phyloP scores from a whole-genome alignment of 2,329 filamentous ascomycete species.

The Ceratocystis smalleyi region DNA sequence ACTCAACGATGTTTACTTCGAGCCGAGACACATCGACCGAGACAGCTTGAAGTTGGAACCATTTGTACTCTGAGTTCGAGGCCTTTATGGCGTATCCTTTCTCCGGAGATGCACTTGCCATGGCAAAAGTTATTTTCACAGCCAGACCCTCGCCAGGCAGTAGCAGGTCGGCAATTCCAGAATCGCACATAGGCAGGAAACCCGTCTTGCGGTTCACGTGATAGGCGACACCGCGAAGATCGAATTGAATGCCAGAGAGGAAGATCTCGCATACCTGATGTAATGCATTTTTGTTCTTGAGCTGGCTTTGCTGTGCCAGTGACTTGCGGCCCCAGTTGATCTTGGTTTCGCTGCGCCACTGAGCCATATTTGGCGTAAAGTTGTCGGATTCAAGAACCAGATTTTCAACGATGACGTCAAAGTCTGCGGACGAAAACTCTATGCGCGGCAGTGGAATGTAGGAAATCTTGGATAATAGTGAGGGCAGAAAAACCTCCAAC shows the following conservation, averaged over 20 bases:
- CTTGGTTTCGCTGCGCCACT: slow-evolving; percentile 84
- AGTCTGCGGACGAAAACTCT: slow-evolving; percentile 69
- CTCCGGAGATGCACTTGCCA: slow-evolving; percentile 53
- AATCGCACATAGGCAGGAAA: slow-evolving; percentile 76
- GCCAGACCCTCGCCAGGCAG: slow-evolving; percentile 76
- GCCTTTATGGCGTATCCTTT: slow-evolving; percentile 31
- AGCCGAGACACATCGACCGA: slow-evolving; percentile 68
- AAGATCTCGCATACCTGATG: slow-evolving; percentile 35
- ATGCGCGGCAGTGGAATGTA: slow-evolving; percentile 91
- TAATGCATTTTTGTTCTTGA: slow-evolving; percentile 50
- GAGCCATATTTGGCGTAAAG: slow-evolving; percentile 80
- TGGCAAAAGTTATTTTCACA: slow-evolving; percentile 32
- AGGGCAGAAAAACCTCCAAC: slow-evolving; percentile 70
- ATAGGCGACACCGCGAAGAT: slow-evolving; percentile 79
- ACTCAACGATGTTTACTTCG: slow-evolving; percentile 82
- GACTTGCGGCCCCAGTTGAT: slow-evolving; percentile 90
- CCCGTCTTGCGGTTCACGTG: slow-evolving; percentile 91
- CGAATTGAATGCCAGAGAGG: slow-evolving; percentile 81
- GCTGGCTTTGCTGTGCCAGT: slow-evolving; percentile 63
- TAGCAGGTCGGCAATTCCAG: slow-evolving; percentile 74
- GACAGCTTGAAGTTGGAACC: slow-evolving; percentile 91
- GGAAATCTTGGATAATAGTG: slow-evolving; percentile 64
- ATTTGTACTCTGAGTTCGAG: slow-evolving; percentile 30
- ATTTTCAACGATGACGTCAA: slow-evolving; percentile 88
- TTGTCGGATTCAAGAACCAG: slow-evolving; percentile 92